Conservation (phyloP, 805 yeast species). For the Cyberlindnera misumaiensis region DNA sequence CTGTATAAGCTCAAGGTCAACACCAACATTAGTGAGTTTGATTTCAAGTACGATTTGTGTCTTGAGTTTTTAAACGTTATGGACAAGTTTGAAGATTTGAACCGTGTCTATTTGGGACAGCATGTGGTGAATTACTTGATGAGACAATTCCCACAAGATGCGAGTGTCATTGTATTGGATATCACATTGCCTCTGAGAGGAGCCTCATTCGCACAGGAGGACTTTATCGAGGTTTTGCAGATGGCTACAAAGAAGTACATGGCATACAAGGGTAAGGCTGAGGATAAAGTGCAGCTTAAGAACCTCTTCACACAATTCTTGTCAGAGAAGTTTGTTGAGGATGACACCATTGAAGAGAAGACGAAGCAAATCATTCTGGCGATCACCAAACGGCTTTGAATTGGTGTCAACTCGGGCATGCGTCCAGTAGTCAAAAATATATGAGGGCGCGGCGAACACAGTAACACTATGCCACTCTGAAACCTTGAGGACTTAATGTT, state of each 20-base stretch:
- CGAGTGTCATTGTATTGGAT: conserved; percentile 41
- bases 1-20: conserved; percentile 21
- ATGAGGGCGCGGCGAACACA: no score
- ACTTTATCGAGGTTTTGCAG: conserved; percentile 56
- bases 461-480: no score
- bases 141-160: conserved; percentile 33
- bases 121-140: conserved; percentile 56
- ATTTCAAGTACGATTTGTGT: conserved; percentile 33
- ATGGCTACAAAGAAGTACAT: conserved; percentile 63
- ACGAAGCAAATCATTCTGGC: conserved; percentile 18
- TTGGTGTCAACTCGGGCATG: no score
- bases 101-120: conserved; percentile 56
- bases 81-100: conserved; percentile 63
- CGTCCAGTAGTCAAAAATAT: no score
- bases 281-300: conserved; percentile 29
- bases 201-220: conserved; percentile 29
- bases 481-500: no score
- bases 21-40: conserved; percentile 17
- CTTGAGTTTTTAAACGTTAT: conserved; percentile 48
- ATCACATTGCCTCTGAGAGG: conserved; percentile 64
- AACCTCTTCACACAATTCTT: conserved; percentile 13
- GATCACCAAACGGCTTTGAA: conserved; percentile 19
- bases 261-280: conserved; percentile 46
- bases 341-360: conserved; percentile 11
- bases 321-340: conserved; percentile 28